Base-by-base conservation (phyloP, 108 stramenopile genomes). In the Mediolabrus comicus region DNA sequence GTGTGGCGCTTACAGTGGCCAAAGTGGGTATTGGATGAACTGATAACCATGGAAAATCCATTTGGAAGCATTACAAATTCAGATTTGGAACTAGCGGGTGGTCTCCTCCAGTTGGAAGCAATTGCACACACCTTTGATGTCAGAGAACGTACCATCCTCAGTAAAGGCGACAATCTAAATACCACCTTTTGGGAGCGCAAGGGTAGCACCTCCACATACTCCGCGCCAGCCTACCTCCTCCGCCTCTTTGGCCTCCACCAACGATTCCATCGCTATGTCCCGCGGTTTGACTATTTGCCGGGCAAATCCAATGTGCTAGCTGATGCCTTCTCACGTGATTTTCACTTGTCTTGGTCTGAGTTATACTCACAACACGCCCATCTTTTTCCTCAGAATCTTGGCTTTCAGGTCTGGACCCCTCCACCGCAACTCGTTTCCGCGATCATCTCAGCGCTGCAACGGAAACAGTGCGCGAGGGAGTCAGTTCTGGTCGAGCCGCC, bases 51-150 rank as follows among this genome's bases (percentile, higher is more conserved):
- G 13, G 32, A 54, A 16, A 81, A 81, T 26, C 74, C 69, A 17
- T 16, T 10, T 32, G 69, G 80, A 27, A 66, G 57, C 69, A 60
- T 81, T 46, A 58, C 74, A 17, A 81, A 68, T 49, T 72, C 63
- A n/a, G 80, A 76, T 43, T 69, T 76, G 9, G 80, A 81, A 59
- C 55, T 81, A 0, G 69, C 74, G 32, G 74, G 74, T 24, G 75
- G 71, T 1, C 43, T 88, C 0, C 56, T 71, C 6, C 85, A 86
- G 32, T 57, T 72, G 17, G 86, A 84, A 24, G 71, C 74, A 29
- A 30, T 81, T 4, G 74, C 59, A 12, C 62, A 63, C 2, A 16
- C 34, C 25, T 63, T 52, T 51, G 72, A 83, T 32, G 24, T 79
- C 19, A 59, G 71, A 1, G 72, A 83, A 55, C 71, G 57, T 28